Evolutionary conservation across 2,329 filamentous ascomycete genomes (phyloP).

Genomic region (Colletotrichum plurivorum): DNA sequence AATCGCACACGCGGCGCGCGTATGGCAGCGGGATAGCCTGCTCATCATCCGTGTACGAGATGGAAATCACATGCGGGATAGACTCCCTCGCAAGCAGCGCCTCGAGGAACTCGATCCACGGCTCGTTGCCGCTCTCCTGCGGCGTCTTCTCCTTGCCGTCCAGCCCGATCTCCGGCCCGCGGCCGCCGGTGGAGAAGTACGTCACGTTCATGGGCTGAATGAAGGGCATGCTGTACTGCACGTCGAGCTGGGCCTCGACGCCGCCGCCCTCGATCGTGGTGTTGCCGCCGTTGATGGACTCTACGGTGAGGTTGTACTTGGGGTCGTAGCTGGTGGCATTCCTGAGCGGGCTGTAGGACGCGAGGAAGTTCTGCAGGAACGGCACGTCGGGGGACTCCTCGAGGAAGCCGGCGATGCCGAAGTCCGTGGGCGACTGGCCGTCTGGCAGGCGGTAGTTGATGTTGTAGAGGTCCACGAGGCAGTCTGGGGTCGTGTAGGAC

Average conservation of each 20-base stretch:
- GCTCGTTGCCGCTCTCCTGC: slow-evolving; percentile 46
- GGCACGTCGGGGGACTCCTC: slow-evolving; percentile 23
- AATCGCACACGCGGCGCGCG: slow-evolving; percentile 48
- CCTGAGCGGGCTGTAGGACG: slow-evolving; percentile 22
- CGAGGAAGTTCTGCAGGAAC: slow-evolving; percentile 19
- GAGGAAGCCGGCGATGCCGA: slow-evolving; percentile 29
- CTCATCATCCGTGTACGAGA: slow-evolving; percentile 54
- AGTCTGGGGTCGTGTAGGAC: slow-evolving; percentile 52
- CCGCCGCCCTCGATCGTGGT: slow-evolving; percentile 6
- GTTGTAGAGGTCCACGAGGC: slow-evolving; percentile 62
- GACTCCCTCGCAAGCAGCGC: slow-evolving; percentile 46
- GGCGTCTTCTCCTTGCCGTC: slow-evolving; percentile 5
- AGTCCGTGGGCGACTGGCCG: slow-evolving; percentile 14
- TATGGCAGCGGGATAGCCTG: slow-evolving; percentile 48
- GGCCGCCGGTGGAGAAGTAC: slow-evolving; percentile 27
- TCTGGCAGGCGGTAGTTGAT: slow-evolving; percentile 52
- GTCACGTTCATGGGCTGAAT: slow-evolving; percentile 25
- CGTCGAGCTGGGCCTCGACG: slow-evolving; percentile 20
- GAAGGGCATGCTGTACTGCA: slow-evolving; percentile 26
- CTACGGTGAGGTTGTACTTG: slow-evolving; percentile 23
- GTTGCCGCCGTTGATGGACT: slow-evolving; percentile 17
- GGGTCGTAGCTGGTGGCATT: slow-evolving; percentile 37
- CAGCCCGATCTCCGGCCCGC: slow-evolving; percentile 5
- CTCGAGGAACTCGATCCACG: slow-evolving; percentile 48
- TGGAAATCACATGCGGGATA: slow-evolving; percentile 52